Evolutionary conservation across 2,329 filamentous ascomycete genomes (phyloP).

Genomic region (Fusarium bactridioides): DNA sequence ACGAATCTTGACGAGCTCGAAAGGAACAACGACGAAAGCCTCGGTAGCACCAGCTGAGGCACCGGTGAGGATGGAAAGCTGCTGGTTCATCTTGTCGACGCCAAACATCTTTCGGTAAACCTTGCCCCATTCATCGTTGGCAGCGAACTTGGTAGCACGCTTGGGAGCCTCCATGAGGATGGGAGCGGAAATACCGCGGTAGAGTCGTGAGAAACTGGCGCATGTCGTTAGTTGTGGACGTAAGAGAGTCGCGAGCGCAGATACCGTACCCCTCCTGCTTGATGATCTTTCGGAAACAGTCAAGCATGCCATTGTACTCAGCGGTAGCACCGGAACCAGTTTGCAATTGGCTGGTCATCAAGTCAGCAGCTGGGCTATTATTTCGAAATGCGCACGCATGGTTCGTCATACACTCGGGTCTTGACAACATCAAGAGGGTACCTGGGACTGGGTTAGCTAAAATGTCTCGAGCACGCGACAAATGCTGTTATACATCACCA

Average conservation of each 20-base stretch:
- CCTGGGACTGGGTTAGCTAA: conserved; percentile 61
- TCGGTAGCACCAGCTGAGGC: conserved; percentile 95
- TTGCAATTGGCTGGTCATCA: conserved; percentile 77
- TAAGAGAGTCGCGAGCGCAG: conserved; percentile 11
- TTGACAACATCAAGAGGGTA: conserved; percentile 99
- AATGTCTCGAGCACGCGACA: conserved; percentile 32
- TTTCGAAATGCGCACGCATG: conserved; percentile 24
- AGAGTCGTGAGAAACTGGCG: conserved; percentile 81
- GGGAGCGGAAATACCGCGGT: conserved; percentile 93
- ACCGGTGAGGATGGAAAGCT: conserved; percentile 89
- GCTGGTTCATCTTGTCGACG: conserved; percentile 86
- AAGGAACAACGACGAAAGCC: conserved; percentile 95
- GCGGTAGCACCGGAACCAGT: conserved; percentile 75
- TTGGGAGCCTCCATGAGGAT: conserved; percentile 97
- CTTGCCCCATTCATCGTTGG: conserved; percentile 98
- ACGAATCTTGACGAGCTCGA: conserved; percentile 98
- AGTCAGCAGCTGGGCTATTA: conserved; percentile 29
- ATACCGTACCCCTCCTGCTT: conserved; percentile 84
- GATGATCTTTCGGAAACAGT: conserved; percentile 98
- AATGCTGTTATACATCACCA: conserved; percentile 74
- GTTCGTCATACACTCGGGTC: conserved; percentile 82
- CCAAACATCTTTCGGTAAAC: conserved; percentile 91
- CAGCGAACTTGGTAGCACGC: conserved; percentile 97
- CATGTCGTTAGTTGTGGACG: conserved; percentile 26
- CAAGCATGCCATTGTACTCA: conserved; percentile 97